phyloP scores from a whole-genome alignment of 1,284 basidiomycete genomes.

The Serendipita sp. region DNA sequence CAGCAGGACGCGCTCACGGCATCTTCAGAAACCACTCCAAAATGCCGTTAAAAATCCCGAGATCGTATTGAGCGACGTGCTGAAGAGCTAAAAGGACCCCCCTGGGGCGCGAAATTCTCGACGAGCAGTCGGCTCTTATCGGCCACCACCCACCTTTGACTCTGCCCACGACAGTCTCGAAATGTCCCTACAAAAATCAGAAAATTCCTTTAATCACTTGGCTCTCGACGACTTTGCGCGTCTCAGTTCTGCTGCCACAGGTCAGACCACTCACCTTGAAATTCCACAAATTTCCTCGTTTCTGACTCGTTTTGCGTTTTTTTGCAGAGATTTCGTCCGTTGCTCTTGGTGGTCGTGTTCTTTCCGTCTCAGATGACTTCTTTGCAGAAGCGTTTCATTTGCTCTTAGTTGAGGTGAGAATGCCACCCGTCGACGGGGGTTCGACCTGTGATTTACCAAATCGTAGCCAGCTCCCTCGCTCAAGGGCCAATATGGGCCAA shows the following conservation, averaged over 20 bases:
- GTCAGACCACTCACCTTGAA: not conserved
- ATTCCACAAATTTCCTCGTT: not conserved
- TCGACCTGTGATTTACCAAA: not conserved
- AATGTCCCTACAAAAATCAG: constrained; percentile 2
- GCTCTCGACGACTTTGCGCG: not conserved
- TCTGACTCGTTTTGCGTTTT: not conserved
- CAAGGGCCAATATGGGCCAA: constrained; percentile 91
- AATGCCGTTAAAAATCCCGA: too few species aligned
- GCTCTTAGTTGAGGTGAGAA: constrained; percentile 61
- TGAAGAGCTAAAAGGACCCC: too few species aligned
- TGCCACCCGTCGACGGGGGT: constrained; percentile 12
- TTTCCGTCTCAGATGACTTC: constrained; percentile 86
- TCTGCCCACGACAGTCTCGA: not conserved
- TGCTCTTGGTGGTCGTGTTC: constrained; percentile 64
- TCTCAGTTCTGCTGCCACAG: constrained; percentile 1
- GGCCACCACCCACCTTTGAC: not conserved
- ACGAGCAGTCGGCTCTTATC: not conserved
- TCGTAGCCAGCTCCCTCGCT: constrained; percentile 60
- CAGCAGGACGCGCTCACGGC: too few species aligned
- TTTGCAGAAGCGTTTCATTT: constrained; percentile 81
- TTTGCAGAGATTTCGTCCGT: constrained; percentile 75
- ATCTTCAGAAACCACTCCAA: too few species aligned
- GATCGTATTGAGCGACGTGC: too few species aligned
- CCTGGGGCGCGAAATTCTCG: too few species aligned
- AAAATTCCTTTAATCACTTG: constrained; percentile 1